Evolutionary conservation across 768 basidiomycete species (phyloP).

Genomic region (Boletus rex-veris): DNA sequence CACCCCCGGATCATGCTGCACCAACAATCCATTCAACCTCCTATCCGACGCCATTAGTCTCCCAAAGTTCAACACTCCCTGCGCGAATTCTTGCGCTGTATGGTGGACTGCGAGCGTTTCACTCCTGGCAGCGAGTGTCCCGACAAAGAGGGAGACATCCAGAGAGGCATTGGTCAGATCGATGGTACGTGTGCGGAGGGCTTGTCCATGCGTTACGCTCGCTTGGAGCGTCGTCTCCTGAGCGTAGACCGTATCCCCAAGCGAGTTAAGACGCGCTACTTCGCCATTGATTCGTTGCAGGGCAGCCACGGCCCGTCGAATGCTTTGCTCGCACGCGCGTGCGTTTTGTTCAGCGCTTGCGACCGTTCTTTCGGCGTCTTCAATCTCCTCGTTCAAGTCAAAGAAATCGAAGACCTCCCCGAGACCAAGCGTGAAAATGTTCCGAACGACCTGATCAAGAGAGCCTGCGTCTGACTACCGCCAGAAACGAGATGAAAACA

Average conservation of each 20-base stretch:
- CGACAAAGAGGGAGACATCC: slow-evolving; percentile 14
- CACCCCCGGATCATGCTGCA: neutral
- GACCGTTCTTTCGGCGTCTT: slow-evolving; percentile 4
- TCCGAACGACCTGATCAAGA: slow-evolving; percentile 8
- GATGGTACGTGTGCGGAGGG: slow-evolving; percentile 10
- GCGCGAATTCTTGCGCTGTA: slow-evolving; percentile 11
- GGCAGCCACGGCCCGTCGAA: slow-evolving; percentile 4
- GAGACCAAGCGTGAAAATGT: slow-evolving; percentile 12
- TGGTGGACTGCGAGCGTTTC: slow-evolving; percentile 9
- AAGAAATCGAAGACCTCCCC: slow-evolving; percentile 16
- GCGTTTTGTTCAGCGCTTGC: slow-evolving; percentile 3
- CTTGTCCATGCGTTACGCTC: slow-evolving; percentile 6
- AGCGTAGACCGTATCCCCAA: neutral
- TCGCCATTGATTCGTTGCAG: slow-evolving; percentile 1
- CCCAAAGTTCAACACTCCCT: slow-evolving; percentile 7
- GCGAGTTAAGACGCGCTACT: slow-evolving; percentile 1
- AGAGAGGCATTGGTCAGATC: slow-evolving; percentile 15
- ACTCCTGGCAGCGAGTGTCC: slow-evolving; percentile 13
- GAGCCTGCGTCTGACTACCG: neutral
- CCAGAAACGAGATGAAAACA: neutral
- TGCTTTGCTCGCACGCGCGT: slow-evolving; percentile 3
- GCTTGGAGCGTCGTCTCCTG: slow-evolving; percentile 8
- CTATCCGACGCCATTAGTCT: slow-evolving; percentile 5
- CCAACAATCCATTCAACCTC: neutral
- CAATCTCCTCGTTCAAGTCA: slow-evolving; percentile 16